Base-by-base conservation (phyloP, 2,329 filamentous ascomycete genomes). In the Colletotrichum gigasporum region DNA sequence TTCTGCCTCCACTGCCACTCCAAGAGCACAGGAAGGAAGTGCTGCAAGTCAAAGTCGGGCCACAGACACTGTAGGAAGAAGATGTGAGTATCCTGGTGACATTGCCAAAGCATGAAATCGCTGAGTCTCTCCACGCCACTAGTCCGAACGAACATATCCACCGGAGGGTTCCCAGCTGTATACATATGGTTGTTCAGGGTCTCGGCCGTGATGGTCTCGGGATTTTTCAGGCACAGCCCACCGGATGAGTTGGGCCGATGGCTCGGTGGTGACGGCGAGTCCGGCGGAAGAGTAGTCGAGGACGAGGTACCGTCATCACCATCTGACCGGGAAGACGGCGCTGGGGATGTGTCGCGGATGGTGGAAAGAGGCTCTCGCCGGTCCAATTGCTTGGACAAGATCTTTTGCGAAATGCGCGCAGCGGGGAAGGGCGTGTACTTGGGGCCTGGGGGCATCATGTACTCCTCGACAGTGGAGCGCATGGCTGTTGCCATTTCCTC, bases 31-130 rank as follows among this genome's bases (percentile, higher is more conserved):
- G 95, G 96, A 16, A 99, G 78, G 77, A 98, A 97, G 63, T 94
- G 87, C 89, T 94, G 95, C 4, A 99, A 84, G 74, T 97, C 94
- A 71, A 99, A 97, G 67, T 97, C 93, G 2, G 96, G 96, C 96
- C 96, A 99, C 67, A 97, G 83, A 68, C 93, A 96, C 71, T 97
- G 87, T 60, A 97, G 80, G 75, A 98, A 99, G 64, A 96, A 93
- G 68, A 99, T 91, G 65, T 97, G 91, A 0, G 96, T 97, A 68
- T 95, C 85, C 73, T 97, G 88, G 74, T 98, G 94, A 71, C 93
- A 96, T 78, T 99, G 96, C 96, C 96, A 99, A 32, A 99, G 88
- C 94, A 99, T 96, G 72, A 98, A 99, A 76, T 99, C 96, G 74
- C 94, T 97, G 63, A 99, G 82, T 50, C 96, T 87, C 76, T 94